phyloP scores from a whole-genome alignment of 768 basidiomycete genomes.

The Suillus lakei region DNA sequence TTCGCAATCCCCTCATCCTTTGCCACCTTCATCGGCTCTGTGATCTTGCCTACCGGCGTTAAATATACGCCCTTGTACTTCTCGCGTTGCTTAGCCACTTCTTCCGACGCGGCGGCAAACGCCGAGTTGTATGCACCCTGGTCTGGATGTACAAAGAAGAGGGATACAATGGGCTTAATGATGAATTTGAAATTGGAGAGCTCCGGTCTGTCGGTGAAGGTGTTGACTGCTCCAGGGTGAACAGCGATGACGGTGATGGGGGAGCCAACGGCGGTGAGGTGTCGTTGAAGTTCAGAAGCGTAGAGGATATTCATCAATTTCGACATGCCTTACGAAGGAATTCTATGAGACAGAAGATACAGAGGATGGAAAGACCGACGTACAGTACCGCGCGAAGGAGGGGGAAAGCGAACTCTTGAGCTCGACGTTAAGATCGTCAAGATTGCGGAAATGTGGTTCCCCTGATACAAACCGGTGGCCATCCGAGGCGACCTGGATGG shows the following conservation, averaged over 20 bases:
- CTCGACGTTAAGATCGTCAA: conserved; percentile 42
- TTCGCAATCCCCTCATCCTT: conserved; percentile 26
- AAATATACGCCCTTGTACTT: conserved; percentile 37
- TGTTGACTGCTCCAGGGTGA: conserved; percentile 38
- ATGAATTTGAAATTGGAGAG: conserved; percentile 19
- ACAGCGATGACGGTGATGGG: conserved; percentile 32
- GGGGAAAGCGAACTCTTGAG: conserved; percentile 28
- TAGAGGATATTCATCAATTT: conserved; percentile 59
- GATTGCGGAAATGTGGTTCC: conserved; percentile 30
- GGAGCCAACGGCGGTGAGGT: conserved; percentile 40
- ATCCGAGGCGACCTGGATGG: conserved; percentile 38
- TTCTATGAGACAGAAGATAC: not conserved
- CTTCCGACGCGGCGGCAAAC: conserved; percentile 36
- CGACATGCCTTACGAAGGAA: conserved; percentile 41
- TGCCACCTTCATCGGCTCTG: conserved; percentile 15
- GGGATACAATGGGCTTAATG: conserved; percentile 21
- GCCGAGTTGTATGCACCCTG: conserved; percentile 32
- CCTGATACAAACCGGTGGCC: conserved; percentile 27
- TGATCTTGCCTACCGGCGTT: conserved; percentile 26
- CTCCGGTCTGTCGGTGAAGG: conserved; percentile 7
- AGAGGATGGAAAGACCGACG: not conserved
- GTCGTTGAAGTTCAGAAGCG: conserved; percentile 53
- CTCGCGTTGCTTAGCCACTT: conserved; percentile 21
- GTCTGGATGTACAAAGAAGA: conserved; percentile 21
- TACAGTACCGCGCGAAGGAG: conserved; percentile 39